Conservation (phyloP, 73 alveolate genomes). For the Halteria grandinella region DNA sequence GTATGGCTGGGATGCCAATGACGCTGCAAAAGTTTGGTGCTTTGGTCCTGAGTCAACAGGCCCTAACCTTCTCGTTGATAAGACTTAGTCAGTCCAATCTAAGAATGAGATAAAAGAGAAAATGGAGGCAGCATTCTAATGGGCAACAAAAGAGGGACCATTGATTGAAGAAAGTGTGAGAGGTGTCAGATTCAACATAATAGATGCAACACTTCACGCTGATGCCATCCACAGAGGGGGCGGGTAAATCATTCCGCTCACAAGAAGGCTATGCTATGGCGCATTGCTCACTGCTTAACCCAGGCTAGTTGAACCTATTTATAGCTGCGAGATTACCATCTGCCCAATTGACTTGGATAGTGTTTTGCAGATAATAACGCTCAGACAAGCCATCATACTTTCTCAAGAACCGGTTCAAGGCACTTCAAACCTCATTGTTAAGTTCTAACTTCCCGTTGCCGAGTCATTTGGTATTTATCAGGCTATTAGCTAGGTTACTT, state of each 20-base stretch:
- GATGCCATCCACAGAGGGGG: constrained; percentile 95
- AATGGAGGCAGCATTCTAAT: constrained; percentile 90
- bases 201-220: constrained; percentile 81
- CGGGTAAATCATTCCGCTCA: constrained; percentile 94
- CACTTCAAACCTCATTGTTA: constrained; percentile 87
- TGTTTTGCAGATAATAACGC: constrained; percentile 85
- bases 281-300: constrained; percentile 91
- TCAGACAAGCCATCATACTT: constrained; percentile 90
- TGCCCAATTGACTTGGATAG: too few relatives aligned
- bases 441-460: constrained; percentile 95
- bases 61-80: constrained; percentile 90
- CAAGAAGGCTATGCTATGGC: constrained; percentile 90
- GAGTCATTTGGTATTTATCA: constrained; percentile 97
- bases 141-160: constrained; percentile 96
- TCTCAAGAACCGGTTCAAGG: constrained; percentile 90
- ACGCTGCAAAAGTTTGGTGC: constrained; percentile 92
- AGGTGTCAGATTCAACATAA: constrained; percentile 92
- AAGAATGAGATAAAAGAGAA: constrained; percentile 92
- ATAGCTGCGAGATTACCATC: constrained; percentile 84
- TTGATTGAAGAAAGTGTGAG: constrained; percentile 94
- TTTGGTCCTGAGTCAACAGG: constrained; percentile 95
- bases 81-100: constrained; percentile 88
- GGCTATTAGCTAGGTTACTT: constrained; percentile 88
- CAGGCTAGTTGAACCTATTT: constrained; percentile 89
- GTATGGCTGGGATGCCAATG: constrained; percentile 76